Evolutionary conservation across 352 stramenopile species (phyloP).

Genomic region (Pythium chondricola): DNA sequence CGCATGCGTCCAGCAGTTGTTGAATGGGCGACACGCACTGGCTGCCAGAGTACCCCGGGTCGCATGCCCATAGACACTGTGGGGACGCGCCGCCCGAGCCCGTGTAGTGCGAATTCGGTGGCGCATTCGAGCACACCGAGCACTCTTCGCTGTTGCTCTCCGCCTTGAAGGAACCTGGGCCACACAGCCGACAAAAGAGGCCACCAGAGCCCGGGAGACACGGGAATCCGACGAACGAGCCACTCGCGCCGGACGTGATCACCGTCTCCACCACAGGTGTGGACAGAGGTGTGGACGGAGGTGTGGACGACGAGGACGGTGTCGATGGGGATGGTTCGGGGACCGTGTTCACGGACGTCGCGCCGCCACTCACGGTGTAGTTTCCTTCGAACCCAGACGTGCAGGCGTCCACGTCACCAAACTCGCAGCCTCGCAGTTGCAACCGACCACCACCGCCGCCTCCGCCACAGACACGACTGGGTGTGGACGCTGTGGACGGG

Average conservation of each 20-base stretch:
- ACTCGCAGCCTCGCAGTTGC: conserved; percentile 62
- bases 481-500: neutral
- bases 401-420: conserved; percentile 57
- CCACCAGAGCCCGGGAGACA: conserved; percentile 67
- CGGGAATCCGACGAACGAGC: conserved; percentile 76
- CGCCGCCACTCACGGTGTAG: conserved; percentile 67
- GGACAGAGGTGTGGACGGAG: no score
- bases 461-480: conserved; percentile 45
- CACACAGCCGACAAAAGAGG: conserved; percentile 61
- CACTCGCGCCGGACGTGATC: conserved; percentile 29
- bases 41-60: conserved; percentile 69
- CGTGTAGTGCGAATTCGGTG: conserved; percentile 64
- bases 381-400: conserved; percentile 68
- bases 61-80: conserved; percentile 62
- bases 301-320: no score
- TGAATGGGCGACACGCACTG: conserved; percentile 70
- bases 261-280: no score
- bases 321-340: no score
- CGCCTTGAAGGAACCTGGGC: conserved; percentile 60
- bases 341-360: conserved; percentile 21
- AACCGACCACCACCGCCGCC: conserved; percentile 63
- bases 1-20: conserved; percentile 68
- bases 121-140: conserved; percentile 47
- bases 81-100: conserved; percentile 35
- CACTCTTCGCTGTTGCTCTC: conserved; percentile 79